Evolutionary conservation across 2,329 filamentous ascomycete genomes (phyloP), one percentile per base, ranked within the genome.

Genomic region (Fusarium sacchari): DNA sequence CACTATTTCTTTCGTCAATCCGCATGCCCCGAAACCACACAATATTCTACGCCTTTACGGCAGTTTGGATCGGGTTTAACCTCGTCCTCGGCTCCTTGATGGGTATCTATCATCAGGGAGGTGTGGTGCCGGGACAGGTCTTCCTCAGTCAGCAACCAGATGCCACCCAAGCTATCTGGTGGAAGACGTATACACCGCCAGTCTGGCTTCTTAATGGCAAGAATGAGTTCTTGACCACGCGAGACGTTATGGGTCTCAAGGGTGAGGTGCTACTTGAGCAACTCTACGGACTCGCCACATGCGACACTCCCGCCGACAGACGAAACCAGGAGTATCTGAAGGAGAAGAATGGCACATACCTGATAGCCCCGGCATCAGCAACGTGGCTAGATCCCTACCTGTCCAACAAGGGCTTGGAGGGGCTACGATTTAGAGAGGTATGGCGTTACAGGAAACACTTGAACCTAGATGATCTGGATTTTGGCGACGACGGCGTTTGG

Each of bases 151-250:
- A 88, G 61, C 91, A 93, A 73, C 86, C 89, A 9, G 91, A 92
- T 71, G 90, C 92, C 14, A 91, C 90, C 4, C 87, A 92, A 39
- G 92, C 91, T 7, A 86, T 93, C 57, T 96, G 93, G 93, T 96
- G 93, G 93, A 95, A 95, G 81, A 95, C 93, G 3, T 95, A 95
- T 79, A 93, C 91, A 79, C 93, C 93, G 24, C 93, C 93, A 0
- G 91, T 92, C 40, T 96, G 93, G 93, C 86, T 96, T 26, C 85
- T 95, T 12, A 92, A 94, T 73, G 91, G 92, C 60, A 93, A 93
- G 81, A 94, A 93, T 73, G 88, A 91, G 74, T 87, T 93, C 15
- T 82, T 95, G n/a, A 86, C 84, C 36, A 95, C 93, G 3, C 86
- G 87, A 67, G 93, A 95, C 77, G 84, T 95, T 26, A 95, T 94